Conservation (phyloP, 2,329 filamentous ascomycete species). For the Leptodontidium sp. region DNA sequence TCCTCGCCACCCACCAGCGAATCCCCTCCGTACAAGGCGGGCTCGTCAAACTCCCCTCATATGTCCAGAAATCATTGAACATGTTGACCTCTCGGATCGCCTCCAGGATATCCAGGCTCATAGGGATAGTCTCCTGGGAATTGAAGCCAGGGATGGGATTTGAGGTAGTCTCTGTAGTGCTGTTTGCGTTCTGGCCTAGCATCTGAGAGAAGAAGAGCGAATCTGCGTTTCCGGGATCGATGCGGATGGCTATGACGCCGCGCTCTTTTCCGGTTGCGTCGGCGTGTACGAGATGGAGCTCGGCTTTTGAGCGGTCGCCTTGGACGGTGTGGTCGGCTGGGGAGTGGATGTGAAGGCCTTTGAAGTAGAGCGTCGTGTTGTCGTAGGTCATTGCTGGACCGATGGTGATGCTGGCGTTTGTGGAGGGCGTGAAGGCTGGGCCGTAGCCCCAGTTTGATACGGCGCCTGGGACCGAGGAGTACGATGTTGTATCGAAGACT, state of each 20-base stretch:
- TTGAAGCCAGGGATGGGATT: slow-evolving; percentile 51
- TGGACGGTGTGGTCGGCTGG: slow-evolving; percentile 58
- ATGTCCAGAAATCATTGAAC: slow-evolving; percentile 58
- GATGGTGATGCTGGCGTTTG: slow-evolving; percentile 47
- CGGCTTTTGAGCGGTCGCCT: slow-evolving; percentile 53
- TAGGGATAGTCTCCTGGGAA: slow-evolving; percentile 42
- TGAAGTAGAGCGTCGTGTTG: slow-evolving; percentile 56
- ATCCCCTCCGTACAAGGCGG: slow-evolving; percentile 57
- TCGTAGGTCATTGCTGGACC: slow-evolving; percentile 55
- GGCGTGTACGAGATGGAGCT: slow-evolving; percentile 59
- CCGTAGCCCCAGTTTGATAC: slow-evolving; percentile 60
- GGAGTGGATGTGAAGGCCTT: slow-evolving; percentile 60
- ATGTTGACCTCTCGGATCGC: slow-evolving; percentile 50
- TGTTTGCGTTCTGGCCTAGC: slow-evolving; percentile 26
- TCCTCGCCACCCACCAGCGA: slow-evolving; percentile 54
- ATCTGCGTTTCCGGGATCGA: slow-evolving; percentile 53
- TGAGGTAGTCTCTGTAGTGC: neutral
- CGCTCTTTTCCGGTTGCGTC: slow-evolving; percentile 51
- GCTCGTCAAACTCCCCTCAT: slow-evolving; percentile 56
- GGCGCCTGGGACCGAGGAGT: slow-evolving; percentile 48
- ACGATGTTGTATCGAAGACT: slow-evolving; percentile 51
- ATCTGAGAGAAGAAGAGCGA: slow-evolving; percentile 54
- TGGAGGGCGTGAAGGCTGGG: slow-evolving; percentile 52
- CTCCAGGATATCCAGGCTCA: slow-evolving; percentile 45
- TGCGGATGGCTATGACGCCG: slow-evolving; percentile 56